Conservation (phyloP, 2,329 filamentous ascomycete species). For the Madurella fahalii region DNA sequence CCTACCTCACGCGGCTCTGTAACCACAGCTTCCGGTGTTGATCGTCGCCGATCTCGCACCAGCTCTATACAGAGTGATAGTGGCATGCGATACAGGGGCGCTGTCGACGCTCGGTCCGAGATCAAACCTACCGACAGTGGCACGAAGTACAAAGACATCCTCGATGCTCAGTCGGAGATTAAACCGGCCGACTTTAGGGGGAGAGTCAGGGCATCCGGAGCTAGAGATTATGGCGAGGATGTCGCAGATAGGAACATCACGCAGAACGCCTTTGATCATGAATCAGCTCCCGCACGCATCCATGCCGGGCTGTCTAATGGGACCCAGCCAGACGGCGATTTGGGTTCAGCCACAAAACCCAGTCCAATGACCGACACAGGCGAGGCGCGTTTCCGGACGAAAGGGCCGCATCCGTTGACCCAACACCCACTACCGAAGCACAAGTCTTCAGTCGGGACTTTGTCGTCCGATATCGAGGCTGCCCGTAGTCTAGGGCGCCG, state of each 20-base stretch:
- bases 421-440: background rate
- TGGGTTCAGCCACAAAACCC: too few relatives aligned
- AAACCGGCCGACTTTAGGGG: constrained; percentile 45
- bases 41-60: constrained; percentile 23
- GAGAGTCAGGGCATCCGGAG: constrained; percentile 47
- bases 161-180: constrained; percentile 55
- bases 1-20: constrained; percentile 20
- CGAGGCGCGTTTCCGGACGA: too few relatives aligned
- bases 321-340: too few relatives aligned
- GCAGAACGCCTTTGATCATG: constrained; percentile 34
- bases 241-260: constrained; percentile 58
- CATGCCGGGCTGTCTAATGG: too few relatives aligned
- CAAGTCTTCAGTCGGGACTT: background rate
- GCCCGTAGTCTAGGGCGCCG: constrained; percentile 9
- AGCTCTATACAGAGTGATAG: constrained; percentile 33
- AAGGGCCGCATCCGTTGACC: background rate
- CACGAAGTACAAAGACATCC: constrained; percentile 46
- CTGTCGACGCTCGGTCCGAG: too few relatives aligned
- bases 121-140: constrained; percentile 1
- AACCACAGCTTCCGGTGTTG: background rate
- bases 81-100: too few relatives aligned
- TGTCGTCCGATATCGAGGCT: background rate
- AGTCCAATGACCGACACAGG: too few relatives aligned
- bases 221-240: constrained; percentile 58
- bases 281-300: constrained; percentile 25